These are phyloP conservation scores for Xylogone sp. DNA, from an alignment of 2,329 filamentous ascomycete genomes.

Conservation along the genomic window DNA sequence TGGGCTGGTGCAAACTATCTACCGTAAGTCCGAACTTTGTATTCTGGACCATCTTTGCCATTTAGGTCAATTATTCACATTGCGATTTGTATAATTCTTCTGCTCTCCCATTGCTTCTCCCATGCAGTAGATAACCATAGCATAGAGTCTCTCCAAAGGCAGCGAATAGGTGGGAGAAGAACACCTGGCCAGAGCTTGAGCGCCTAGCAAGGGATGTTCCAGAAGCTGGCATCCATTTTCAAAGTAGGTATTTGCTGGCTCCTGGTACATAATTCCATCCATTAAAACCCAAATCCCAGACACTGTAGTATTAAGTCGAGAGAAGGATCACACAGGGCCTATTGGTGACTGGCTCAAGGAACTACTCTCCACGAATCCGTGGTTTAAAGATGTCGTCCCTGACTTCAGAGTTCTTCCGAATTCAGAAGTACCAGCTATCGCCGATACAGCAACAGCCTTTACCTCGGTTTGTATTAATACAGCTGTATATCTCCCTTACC, in stretches of 20 bases:
- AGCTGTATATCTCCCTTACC: slow-evolving; percentile 80
- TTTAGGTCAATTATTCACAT: too few species aligned
- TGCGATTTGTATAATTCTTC: too few species aligned
- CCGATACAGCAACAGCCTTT: slow-evolving; percentile 71
- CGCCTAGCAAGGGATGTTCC: slow-evolving; percentile 60
- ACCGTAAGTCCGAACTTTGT: slow-evolving; percentile 51
- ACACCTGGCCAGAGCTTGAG: slow-evolving; percentile 61
- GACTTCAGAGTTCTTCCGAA: slow-evolving; percentile 63
- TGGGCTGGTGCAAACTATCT: slow-evolving; percentile 83
- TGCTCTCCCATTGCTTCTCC: too few species aligned
- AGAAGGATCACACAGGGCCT: slow-evolving; percentile 55
- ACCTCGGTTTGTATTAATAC: slow-evolving; percentile 91
- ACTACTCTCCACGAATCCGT: slow-evolving; percentile 63
- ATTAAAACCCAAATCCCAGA: slow-evolving; percentile 27
- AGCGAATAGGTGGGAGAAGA: slow-evolving; percentile 53
- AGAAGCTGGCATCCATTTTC: slow-evolving; percentile 78
- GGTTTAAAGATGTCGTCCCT: slow-evolving; percentile 69
- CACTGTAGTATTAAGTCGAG: slow-evolving; percentile 45
- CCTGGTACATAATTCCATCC: neutral
- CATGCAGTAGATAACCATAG: too few species aligned
- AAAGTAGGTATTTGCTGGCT: slow-evolving; percentile 42
- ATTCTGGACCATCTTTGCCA: neutral
- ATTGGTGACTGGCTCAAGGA: slow-evolving; percentile 56
- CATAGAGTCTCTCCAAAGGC: slow-evolving; percentile 41
- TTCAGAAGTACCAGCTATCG: slow-evolving; percentile 56